Evolutionary conservation across 495 filamentous ascomycete genomes (phyloP).

Genomic region (Patellaria atrata): DNA sequence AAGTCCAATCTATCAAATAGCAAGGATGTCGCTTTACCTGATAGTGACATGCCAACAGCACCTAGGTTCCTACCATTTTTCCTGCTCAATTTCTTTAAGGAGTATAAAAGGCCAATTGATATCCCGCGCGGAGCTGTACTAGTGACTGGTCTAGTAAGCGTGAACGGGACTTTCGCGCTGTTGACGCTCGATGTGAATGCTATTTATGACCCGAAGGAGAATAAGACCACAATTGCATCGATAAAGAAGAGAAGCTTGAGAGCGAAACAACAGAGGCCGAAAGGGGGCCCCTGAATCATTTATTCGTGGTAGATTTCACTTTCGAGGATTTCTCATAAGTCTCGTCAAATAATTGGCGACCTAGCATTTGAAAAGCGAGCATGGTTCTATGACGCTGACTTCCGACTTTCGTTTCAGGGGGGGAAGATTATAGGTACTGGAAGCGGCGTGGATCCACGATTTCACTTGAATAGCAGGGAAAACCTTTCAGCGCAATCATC

Average conservation of each 20-base stretch:
- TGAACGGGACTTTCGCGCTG: conserved; percentile 42
- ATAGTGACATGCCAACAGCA: conserved; percentile 1
- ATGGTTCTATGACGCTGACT: no score
- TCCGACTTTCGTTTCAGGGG: no score
- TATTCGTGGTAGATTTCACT: no score
- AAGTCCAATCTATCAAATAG: conserved; percentile 6
- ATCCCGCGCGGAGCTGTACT: conserved; percentile 50
- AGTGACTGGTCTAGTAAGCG: conserved; percentile 50
- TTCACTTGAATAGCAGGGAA: no score
- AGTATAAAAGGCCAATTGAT: conserved; percentile 21
- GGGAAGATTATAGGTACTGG: no score
- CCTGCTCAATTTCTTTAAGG: conserved; percentile 36
- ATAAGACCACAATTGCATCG: conserved; percentile 18
- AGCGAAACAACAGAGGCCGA: conserved; percentile 21
- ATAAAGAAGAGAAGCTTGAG: conserved; percentile 19
- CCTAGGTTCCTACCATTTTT: conserved; percentile 38
- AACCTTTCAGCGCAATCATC: no score
- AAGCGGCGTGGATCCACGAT: no score
- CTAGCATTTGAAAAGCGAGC: no score
- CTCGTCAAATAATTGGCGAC: no score
- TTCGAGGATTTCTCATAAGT: no score
- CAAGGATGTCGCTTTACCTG: conserved; percentile 3
- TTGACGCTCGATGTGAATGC: conserved; percentile 43
- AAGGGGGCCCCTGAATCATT: conserved; percentile 23
- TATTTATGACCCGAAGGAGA: conserved; percentile 42